Percentiles rank a stretch among this genome's conserved stretches.
phyloP scores from a whole-genome alignment of 345 rosid genomes.

The Cardamine chenopodiifolia region DNA sequence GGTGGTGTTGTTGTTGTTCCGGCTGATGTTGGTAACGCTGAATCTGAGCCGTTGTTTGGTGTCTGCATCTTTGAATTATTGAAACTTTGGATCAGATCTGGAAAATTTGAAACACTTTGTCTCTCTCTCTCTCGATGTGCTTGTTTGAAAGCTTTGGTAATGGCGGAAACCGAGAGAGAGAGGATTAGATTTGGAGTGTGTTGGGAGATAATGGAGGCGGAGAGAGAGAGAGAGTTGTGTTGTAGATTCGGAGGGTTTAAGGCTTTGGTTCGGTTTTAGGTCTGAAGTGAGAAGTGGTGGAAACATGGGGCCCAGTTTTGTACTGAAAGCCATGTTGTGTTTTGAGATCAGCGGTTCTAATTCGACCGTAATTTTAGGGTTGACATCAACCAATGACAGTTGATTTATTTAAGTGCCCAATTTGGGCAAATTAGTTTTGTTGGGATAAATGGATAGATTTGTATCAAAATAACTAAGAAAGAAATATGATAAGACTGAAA shows the following conservation, averaged over 20 bases:
- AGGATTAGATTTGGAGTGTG: constrained; percentile 25
- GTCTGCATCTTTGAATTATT: constrained; percentile 41
- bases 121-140: constrained; percentile 18
- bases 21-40: constrained; percentile 34
- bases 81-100: constrained; percentile 33
- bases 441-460: background rate
- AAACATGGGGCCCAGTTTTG: constrained; percentile 41
- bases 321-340: background rate
- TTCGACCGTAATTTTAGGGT: constrained; percentile 37
- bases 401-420: constrained; percentile 6
- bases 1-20: constrained; percentile 49
- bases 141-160: background rate
- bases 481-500: background rate
- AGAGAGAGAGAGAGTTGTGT: constrained; percentile 27
- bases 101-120: background rate
- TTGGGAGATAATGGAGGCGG: constrained; percentile 40
- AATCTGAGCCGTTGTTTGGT: constrained; percentile 51
- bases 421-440: constrained; percentile 6
- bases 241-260: constrained; percentile 41
- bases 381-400: constrained; percentile 32
- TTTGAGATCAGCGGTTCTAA: constrained; percentile 39
- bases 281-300: constrained; percentile 37
- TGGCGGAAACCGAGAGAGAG: constrained; percentile 39
- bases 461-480: background rate
- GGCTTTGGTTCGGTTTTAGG: constrained; percentile 24